Conservation (phyloP, 2,329 filamentous ascomycete species). For the Drechslerella coelobrocha region DNA sequence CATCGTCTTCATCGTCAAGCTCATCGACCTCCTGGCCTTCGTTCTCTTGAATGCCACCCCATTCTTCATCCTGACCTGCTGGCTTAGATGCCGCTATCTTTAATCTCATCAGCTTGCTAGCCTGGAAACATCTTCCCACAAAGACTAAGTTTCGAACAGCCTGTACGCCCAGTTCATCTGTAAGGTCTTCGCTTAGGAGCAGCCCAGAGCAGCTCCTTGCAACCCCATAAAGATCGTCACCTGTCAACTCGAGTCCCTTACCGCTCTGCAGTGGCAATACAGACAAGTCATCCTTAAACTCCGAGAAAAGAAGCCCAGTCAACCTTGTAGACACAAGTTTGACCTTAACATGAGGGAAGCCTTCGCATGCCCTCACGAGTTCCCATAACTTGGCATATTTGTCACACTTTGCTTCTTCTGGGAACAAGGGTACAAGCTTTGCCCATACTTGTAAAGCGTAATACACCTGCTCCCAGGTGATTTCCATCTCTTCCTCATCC, state of each 20-base stretch:
- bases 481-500: constrained; percentile 59
- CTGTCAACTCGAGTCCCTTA: constrained; percentile 72
- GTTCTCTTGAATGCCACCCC: constrained; percentile 59
- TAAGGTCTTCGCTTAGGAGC: constrained; percentile 70
- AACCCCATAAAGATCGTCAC: constrained; percentile 68
- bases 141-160: constrained; percentile 82
- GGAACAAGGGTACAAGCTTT: constrained; percentile 72
- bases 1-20: constrained; percentile 61
- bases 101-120: constrained; percentile 64
- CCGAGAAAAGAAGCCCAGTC: constrained; percentile 76
- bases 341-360: constrained; percentile 74
- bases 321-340: constrained; percentile 79
- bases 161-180: constrained; percentile 78
- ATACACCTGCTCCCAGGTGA: constrained; percentile 76
- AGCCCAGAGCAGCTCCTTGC: constrained; percentile 66
- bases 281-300: constrained; percentile 72
- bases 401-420: constrained; percentile 68
- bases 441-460: constrained; percentile 73
- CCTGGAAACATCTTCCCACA: constrained; percentile 71
- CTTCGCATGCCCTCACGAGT: constrained; percentile 71
- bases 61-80: constrained; percentile 60
- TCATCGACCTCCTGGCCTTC: constrained; percentile 61
- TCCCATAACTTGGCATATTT: constrained; percentile 73
- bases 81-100: background rate
- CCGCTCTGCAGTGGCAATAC: constrained; percentile 72